Evolutionary conservation across 169 alveolate genomes (phyloP).

Genomic region (Plasmodium vivax): DNA sequence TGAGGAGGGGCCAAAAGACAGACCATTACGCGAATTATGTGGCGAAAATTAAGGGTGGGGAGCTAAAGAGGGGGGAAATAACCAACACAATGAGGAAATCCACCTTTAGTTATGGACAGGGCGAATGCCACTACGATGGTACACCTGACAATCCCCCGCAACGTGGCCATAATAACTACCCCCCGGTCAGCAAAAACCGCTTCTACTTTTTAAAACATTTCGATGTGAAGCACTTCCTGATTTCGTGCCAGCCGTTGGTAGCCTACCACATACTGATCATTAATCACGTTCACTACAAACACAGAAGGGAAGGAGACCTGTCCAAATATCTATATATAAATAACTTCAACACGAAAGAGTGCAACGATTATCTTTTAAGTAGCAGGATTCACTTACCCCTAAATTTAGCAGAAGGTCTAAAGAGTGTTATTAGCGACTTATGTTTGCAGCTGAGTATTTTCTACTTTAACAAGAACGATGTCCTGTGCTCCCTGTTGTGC

Average conservation of each 20-base stretch:
- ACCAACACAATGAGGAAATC: background rate
- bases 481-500: conserved; percentile 39
- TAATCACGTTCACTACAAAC: conserved; percentile 2
- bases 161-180: background rate
- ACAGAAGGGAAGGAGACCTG: background rate
- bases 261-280: conserved; percentile 51
- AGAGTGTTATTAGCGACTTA: background rate
- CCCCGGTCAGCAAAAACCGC: background rate
- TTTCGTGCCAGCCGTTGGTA: conserved; percentile 39
- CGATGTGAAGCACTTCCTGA: conserved; percentile 25
- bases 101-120: background rate
- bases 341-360: background rate
- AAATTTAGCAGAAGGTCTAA: conserved; percentile 11
- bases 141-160: background rate
- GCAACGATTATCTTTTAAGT: conserved; percentile 25
- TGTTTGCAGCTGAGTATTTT: conserved; percentile 38
- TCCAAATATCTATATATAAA: conserved; percentile 15
- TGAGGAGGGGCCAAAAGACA: conserved; percentile 1
- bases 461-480: conserved; percentile 28
- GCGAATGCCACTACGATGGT: background rate
- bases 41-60: background rate
- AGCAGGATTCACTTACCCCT: conserved; percentile 24
- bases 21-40: conserved; percentile 11
- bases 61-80: background rate
- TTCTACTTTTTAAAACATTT: conserved; percentile 48